phyloP scores from a whole-genome alignment of 345 rosid species.

The Corchorus olitorius region DNA sequence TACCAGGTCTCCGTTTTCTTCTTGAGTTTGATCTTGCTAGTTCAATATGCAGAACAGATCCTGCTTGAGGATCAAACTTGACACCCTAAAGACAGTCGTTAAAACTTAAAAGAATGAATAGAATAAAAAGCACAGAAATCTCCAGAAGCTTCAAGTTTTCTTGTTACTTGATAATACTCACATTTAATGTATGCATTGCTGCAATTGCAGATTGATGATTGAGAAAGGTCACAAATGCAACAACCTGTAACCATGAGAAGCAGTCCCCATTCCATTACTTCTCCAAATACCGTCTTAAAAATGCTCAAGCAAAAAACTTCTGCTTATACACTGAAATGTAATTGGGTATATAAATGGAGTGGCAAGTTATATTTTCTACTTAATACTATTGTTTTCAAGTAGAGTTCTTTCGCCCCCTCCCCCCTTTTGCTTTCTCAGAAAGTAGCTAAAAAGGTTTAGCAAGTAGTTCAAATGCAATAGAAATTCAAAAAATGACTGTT shows the following conservation, averaged over 20 bases:
- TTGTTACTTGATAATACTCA: conserved; percentile 34
- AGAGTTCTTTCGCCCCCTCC: no score
- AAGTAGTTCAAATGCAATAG: no score
- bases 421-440: no score
- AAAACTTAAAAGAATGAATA: conserved; percentile 19
- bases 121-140: neutral
- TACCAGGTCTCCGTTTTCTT: conserved; percentile 73
- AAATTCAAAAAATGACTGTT: no score
- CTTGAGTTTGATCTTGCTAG: conserved; percentile 87
- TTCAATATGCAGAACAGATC: conserved; percentile 75
- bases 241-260: conserved; percentile 53
- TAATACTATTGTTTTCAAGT: neutral
- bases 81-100: conserved; percentile 54
- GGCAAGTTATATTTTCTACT: neutral
- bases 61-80: conserved; percentile 84
- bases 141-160: conserved; percentile 13
- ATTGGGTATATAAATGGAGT: neutral
- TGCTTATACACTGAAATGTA: neutral
- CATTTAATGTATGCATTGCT: conserved; percentile 72
- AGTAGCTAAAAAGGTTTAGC: no score
- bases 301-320: neutral
- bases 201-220: conserved; percentile 72
- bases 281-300: neutral
- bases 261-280: neutral
- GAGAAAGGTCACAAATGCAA: conserved; percentile 85